Conservation (phyloP, 352 stramenopile species). For the Phytophthora citricola region DNA sequence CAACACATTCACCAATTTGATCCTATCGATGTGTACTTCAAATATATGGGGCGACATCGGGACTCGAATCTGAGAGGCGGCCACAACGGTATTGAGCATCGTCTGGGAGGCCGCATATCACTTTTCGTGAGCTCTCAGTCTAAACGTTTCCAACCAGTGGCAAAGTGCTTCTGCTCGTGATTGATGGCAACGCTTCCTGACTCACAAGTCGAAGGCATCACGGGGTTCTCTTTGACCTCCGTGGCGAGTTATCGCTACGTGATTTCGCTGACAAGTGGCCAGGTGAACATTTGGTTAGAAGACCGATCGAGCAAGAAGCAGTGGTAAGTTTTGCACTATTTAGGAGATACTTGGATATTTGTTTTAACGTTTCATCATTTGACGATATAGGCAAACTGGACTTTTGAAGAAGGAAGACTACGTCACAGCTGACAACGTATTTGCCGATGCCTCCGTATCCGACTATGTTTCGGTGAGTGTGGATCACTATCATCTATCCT, state of each 20-base stretch:
- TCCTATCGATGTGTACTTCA: neutral
- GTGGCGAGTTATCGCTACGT: neutral
- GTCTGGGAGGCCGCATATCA: too few species aligned
- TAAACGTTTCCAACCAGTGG: neutral
- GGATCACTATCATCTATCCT: too few species aligned
- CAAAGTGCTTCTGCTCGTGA: neutral
- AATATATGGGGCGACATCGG: too few species aligned
- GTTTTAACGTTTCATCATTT: too few species aligned
- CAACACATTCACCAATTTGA: neutral
- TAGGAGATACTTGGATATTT: too few species aligned
- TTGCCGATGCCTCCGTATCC: neutral
- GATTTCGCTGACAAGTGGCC: neutral
- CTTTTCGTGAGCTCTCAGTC: neutral
- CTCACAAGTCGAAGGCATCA: neutral
- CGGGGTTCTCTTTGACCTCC: neutral
- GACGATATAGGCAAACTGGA: neutral
- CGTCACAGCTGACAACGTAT: neutral
- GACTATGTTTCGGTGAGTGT: slow-evolving; percentile 1
- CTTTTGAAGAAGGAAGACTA: slow-evolving; percentile 6
- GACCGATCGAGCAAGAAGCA: neutral
- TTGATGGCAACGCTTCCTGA: neutral
- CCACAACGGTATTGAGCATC: neutral
- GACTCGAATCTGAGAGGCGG: neutral
- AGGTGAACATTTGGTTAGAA: neutral
- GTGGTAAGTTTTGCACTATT: neutral